These are phyloP conservation scores for Nannochloris sp. DNA, from an alignment of 139 green algal genomes.

Conservation along the genomic window DNA sequence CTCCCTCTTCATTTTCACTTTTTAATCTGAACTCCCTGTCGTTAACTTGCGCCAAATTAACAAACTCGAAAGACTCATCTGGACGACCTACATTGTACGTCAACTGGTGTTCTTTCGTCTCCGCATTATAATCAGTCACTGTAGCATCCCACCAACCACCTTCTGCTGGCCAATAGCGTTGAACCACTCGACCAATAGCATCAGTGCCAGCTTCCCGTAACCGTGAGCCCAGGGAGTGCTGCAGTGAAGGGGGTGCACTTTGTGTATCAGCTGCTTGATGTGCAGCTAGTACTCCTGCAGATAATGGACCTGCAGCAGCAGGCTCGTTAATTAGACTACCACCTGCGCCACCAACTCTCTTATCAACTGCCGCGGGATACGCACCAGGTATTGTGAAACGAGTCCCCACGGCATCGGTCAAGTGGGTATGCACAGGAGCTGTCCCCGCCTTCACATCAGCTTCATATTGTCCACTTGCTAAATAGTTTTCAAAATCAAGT, in stretches of 20 bases:
- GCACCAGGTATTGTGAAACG: conserved; percentile 22
- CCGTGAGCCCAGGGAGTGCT: not conserved
- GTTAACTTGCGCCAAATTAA: conserved; percentile 27
- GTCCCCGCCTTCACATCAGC: conserved; percentile 24
- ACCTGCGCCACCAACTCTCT: not conserved
- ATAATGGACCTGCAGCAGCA: not conserved
- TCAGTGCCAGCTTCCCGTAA: not conserved
- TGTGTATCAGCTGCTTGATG: not conserved
- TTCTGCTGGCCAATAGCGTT: conserved; percentile 41
- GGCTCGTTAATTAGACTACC: not conserved
- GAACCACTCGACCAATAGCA: conserved; percentile 26
- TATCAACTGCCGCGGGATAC: not conserved
- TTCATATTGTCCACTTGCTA: conserved; percentile 40
- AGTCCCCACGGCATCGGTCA: conserved; percentile 3
- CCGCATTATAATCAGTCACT: conserved; percentile 16
- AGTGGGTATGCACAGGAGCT: conserved; percentile 15
- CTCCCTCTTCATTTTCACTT: too few relatives aligned
- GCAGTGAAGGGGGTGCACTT: not conserved
- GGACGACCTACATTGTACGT: conserved; percentile 20
- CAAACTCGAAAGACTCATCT: conserved; percentile 39
- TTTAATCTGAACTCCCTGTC: conserved; percentile 32
- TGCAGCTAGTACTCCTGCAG: not conserved
- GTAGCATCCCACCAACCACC: conserved; percentile 41
- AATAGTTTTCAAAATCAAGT: conserved; percentile 74
- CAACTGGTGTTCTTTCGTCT: conserved; percentile 27